Evolutionary conservation across 2,329 filamentous ascomycete species (phyloP).

Genomic region (Ophiostoma himal-ulmi): DNA sequence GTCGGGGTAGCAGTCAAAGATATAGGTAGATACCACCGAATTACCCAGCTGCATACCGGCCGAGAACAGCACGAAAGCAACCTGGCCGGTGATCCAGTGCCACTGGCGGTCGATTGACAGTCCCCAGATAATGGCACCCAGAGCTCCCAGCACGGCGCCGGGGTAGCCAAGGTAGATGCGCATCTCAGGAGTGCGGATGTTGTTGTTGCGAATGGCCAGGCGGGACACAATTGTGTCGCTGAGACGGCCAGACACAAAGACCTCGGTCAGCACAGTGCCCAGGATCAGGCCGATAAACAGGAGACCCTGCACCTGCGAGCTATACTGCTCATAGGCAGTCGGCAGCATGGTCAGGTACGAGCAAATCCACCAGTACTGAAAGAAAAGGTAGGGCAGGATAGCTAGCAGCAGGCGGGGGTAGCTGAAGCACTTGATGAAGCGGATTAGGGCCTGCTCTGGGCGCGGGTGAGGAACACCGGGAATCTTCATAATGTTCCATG

Average conservation of each 20-base stretch:
- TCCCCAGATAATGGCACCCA: constrained; percentile 51
- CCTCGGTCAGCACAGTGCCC: constrained; percentile 47
- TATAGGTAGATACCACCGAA: constrained; percentile 40
- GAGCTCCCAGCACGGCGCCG: constrained; percentile 41
- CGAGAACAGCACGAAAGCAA: constrained; percentile 50
- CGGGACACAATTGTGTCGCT: constrained; percentile 47
- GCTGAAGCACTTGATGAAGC: neutral
- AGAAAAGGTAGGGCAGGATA: constrained; percentile 46
- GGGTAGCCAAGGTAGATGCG: constrained; percentile 52
- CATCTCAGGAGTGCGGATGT: constrained; percentile 46
- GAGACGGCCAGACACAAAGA: constrained; percentile 47
- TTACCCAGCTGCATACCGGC: constrained; percentile 54
- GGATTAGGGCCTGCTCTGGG: constrained; percentile 2
- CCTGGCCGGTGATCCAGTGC: constrained; percentile 53
- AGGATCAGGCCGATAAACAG: constrained; percentile 50
- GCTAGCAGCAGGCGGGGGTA: constrained; percentile 38
- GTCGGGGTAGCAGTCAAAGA: constrained; percentile 16
- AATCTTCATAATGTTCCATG: neutral
- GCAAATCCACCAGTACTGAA: constrained; percentile 53
- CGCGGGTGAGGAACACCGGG: constrained; percentile 11
- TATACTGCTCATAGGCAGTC: constrained; percentile 45
- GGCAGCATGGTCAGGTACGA: constrained; percentile 49
- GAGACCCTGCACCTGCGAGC: constrained; percentile 46
- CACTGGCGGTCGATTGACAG: constrained; percentile 47
- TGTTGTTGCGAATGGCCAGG: constrained; percentile 38